Base-by-base conservation (phyloP, 495 filamentous ascomycete species). In the Entonaema liquescens region DNA sequence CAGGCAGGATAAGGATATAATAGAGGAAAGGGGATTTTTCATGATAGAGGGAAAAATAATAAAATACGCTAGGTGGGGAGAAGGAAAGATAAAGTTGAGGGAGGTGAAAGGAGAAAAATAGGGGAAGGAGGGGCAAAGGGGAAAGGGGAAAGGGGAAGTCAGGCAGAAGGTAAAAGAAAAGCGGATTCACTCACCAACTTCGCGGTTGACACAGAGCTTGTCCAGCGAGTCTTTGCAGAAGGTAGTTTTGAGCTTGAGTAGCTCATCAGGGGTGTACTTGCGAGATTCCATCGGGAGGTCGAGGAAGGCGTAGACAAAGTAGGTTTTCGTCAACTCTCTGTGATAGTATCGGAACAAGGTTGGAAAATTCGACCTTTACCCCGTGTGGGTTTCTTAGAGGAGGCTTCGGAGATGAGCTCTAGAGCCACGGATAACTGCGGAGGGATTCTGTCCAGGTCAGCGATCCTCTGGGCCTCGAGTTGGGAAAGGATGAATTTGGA, bases 181-280 rank as follows among this genome's bases (percentile, higher is more conserved):
- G 42, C 42, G 42, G 42, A 23, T 23, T 53, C 7, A n/a, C 78
- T 35, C 77, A 82, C 81, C 77, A 42, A 80, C 54, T 40, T 80
- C 80, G 4, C 70, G 72, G 25, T 81, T 77, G 0, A 33, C 54
- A 35, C 73, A 68, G 17, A 81, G 65, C 4, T 66, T 68, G 5
- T 65, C 33, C 11, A 76, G 6, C 6, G 62, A 58, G 9, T 35
- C 42, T 12, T 47, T 31, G 11, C 60, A 54, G 2, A 56, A 35
- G 3, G 38, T 50, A 8, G 63, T 54, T 31, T 78, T 74, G 36
- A 83, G 74, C 44, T 54, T 38, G 6, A 82, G 52, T 2, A 84
- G 81, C 78, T 84, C 80, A 5, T 66, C 57, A 19, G 80, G 56
- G 17, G 64, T 78, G 49, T 84, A 84, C 0, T 56, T 76, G 0